phyloP scores from a whole-genome alignment of 108 stramenopile genomes.

The Fragilaria crotonensis region DNA sequence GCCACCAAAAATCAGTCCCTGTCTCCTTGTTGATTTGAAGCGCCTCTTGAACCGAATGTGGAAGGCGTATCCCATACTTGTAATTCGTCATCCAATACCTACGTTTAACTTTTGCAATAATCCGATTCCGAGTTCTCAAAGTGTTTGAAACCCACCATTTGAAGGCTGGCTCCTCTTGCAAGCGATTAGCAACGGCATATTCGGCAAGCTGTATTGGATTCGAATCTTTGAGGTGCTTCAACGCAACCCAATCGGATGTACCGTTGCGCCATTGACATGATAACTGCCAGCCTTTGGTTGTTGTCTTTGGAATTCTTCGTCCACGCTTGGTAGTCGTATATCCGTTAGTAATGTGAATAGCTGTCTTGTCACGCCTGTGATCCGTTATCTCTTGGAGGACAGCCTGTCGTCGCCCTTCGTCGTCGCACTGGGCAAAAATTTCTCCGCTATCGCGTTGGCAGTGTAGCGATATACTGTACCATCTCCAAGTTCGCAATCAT shows the following conservation, averaged over 20 bases:
- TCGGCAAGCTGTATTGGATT: too few species aligned
- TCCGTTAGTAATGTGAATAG: slow-evolving; percentile 7
- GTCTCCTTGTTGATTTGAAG: too few species aligned
- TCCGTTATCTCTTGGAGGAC: too few species aligned
- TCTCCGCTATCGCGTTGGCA: slow-evolving; percentile 30
- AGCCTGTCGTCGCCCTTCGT: slow-evolving; percentile 5
- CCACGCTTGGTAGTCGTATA: background rate
- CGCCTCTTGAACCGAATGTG: too few species aligned
- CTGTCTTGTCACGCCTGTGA: slow-evolving; percentile 15
- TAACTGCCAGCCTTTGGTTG: slow-evolving; percentile 30
- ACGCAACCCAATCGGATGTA: slow-evolving; percentile 10
- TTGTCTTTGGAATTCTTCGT: background rate
- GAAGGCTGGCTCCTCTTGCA: too few species aligned
- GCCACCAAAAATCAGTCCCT: too few species aligned
- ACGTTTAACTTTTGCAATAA: slow-evolving; percentile 25
- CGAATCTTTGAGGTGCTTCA: slow-evolving; percentile 24
- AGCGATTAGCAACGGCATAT: too few species aligned
- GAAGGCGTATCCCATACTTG: slow-evolving; percentile 35
- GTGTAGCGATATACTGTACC: slow-evolving; percentile 6
- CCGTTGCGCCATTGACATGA: slow-evolving; percentile 17
- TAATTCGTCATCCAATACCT: slow-evolving; percentile 40
- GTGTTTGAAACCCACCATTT: slow-evolving; percentile 13
- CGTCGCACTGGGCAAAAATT: slow-evolving; percentile 14
- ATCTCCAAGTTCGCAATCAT: too few species aligned
- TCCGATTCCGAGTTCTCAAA: slow-evolving; percentile 10